phyloP scores from a whole-genome alignment of 257 asterid genomes.

The Galeopsis tetrahit region DNA sequence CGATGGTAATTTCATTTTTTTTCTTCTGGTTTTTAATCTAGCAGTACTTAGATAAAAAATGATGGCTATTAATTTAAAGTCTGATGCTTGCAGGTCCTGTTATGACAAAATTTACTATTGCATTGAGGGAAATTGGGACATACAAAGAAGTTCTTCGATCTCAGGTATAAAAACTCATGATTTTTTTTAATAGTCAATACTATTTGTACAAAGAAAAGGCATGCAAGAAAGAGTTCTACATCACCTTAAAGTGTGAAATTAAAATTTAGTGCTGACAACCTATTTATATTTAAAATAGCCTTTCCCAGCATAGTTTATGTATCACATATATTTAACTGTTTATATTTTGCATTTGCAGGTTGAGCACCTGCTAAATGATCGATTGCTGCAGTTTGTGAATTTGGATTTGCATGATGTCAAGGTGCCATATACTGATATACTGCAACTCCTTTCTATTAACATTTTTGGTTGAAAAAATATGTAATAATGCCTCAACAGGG shows the following conservation, averaged over 20 bases:
- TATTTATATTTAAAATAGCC: constrained; percentile 3
- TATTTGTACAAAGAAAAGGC: background rate
- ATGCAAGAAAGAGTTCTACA: background rate
- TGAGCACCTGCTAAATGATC: constrained; percentile 91
- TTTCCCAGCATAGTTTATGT: background rate
- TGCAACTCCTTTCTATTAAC: constrained; percentile 15
- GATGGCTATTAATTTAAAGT: constrained; percentile 26
- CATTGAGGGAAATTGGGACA: constrained; percentile 97
- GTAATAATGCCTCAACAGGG: constrained; percentile 10
- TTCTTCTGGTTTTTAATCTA: constrained; percentile 24
- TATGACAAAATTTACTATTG: constrained; percentile 98
- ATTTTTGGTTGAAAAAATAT: constrained; percentile 17
- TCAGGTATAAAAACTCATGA: constrained; percentile 64
- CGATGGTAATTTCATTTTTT: constrained; percentile 20
- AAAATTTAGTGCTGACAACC: constrained; percentile 14
- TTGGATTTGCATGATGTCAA: constrained; percentile 93
- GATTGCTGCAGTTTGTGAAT: constrained; percentile 91
- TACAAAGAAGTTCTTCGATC: constrained; percentile 99
- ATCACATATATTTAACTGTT: constrained; percentile 22
- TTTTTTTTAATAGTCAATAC: background rate
- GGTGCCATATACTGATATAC: constrained; percentile 51
- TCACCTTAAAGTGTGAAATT: constrained; percentile 20
- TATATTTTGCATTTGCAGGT: constrained; percentile 59
- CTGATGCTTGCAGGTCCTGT: constrained; percentile 78
- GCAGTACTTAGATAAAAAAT: constrained; percentile 24